Base-by-base conservation (phyloP, 768 basidiomycete genomes). In the Porphyrellus cyaneotinctus region DNA sequence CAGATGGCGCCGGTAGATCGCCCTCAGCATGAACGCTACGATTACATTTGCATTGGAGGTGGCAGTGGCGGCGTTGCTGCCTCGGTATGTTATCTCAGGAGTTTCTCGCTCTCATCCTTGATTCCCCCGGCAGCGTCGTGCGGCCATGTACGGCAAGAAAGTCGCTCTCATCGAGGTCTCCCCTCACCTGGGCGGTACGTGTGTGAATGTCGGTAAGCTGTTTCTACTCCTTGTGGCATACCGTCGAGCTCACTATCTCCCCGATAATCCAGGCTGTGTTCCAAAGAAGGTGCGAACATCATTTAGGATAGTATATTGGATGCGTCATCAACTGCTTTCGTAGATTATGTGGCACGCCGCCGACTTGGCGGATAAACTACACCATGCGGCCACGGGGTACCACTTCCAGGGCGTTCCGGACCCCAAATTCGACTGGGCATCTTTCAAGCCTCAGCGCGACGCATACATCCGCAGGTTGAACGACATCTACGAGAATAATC, bases 271-370 rank as follows among this genome's bases (percentile, higher is more conserved):
- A 90, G 92, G 93, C 63, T 97, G 95, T 74, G 93, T 99, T 6
- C 97, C 97, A 15, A 99, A 99, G 75, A 99, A 97, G 78, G 92
- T 84, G 45, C 60, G 18, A 44, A 41, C 10, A 31, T 13, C 5
- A 15, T 43, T 20, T 4, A 39, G 23, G 33, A 53, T 28, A 11
- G 4, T 45, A 30, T 35, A 6, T 41, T 26, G 22, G 51, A 38
- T 35, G 1, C 14, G 32, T 42, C 11, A 20, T 30, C 36, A 47
- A 56, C 22, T 39, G 4, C 9, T 30, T 53, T 49, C 52, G 14
- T 26, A 95, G 91, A 85, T 99, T 50, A 98, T 98, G 95, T 99
- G 95, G 95, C 88, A 94, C 57, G 91, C 92, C 36, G 89, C 91
- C 24, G 91, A 95, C 71, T 74, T 92, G 51, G 85, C 87, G 28